Percentiles rank a stretch among this genome's conserved stretches.
These are phyloP conservation scores for Solanum habrochaites DNA, from an alignment of 257 asterid species.

Conservation along the genomic window DNA sequence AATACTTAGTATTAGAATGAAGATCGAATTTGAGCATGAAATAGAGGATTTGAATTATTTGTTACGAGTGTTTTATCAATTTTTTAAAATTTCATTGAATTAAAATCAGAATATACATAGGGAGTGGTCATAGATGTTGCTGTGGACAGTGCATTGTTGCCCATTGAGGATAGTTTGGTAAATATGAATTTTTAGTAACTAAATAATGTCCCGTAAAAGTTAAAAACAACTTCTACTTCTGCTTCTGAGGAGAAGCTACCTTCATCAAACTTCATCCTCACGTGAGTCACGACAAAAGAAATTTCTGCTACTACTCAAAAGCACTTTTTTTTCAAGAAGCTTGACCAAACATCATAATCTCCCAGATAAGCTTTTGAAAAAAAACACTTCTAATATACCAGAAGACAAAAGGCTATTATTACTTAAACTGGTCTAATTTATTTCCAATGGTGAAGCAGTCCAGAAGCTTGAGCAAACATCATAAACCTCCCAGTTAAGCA, in stretches of 20 bases:
- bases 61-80: neutral
- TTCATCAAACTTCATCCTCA: neutral
- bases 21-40: neutral
- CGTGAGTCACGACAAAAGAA: neutral
- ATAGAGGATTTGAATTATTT: neutral
- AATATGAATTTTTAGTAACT: neutral
- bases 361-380: neutral
- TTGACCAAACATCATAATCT: neutral
- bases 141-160: neutral
- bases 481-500: neutral
- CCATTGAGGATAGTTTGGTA: neutral
- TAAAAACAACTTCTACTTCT: neutral
- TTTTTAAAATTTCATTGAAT: neutral
- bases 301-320: neutral
- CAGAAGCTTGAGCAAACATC: neutral
- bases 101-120: neutral
- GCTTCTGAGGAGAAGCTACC: neutral
- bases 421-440: neutral
- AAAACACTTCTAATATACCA: neutral
- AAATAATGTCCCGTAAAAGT: neutral
- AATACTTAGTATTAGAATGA: neutral
- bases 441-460: neutral
- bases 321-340: neutral
- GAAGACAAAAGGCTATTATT: neutral
- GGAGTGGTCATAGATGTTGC: neutral